Evolutionary conservation across 257 asterid species (phyloP), one percentile per base, ranked within the genome.

Genomic region (Handroanthus guayacan): DNA sequence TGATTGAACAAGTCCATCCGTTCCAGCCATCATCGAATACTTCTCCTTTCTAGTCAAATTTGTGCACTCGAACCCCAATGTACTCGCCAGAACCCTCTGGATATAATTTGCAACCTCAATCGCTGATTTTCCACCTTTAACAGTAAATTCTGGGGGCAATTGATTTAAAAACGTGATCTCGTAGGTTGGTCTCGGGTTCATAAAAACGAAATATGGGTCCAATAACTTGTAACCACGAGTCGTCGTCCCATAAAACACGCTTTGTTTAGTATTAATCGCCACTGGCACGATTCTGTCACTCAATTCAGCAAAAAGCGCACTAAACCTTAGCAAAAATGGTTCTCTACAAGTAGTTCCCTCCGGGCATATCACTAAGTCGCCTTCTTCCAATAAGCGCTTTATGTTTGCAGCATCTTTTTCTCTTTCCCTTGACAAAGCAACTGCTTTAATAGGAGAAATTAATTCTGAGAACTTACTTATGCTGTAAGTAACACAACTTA

Each of bases 311-410:
- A 94, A 94, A 2, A 94, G 85, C n/a, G 97, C 98, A 56, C 97
- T 92, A 71, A 94, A 92, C 77, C 97, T 71, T 34, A 94, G 81
- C 69, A 94, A 64, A 58, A 92, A 94, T 11, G 94, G 89, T 55
- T 92, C 99, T 34, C 99, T 41, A 54, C 99, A 94, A 0, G 99
- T 94, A 0, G 99, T 94, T 31, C 99, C 99, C 63, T 94, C 99
- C 0, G 98, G 97, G 72, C 97, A 94, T 0, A 94, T 80, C 0
- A 92, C 97, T 47, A 94, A 62, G 36, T 92, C 99, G 41, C 97
- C 97, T 69, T 92, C 93, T 57, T 89, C 87, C 0, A 94, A 81
- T 61, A 94, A 43, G 2, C 80, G 87, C 70, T 84, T 87, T 17
- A 94, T 92, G 62, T 85, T 84, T 5, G 83, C 89, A 4, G 97